phyloP scores from a whole-genome alignment of 2,329 filamentous ascomycete species.

The Sarocladiaceae sp. region DNA sequence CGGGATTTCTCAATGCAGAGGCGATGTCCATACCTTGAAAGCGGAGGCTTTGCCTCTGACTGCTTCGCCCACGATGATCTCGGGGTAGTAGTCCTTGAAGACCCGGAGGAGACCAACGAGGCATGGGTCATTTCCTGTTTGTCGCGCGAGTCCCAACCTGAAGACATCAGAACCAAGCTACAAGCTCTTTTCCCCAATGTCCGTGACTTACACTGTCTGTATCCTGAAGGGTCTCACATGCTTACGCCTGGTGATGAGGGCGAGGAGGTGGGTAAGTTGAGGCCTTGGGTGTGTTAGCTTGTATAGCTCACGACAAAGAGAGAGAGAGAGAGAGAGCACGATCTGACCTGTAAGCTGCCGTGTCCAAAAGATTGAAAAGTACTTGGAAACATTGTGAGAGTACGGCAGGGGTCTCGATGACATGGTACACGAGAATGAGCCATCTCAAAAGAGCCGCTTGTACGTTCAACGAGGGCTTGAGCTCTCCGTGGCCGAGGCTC shows the following conservation, averaged over 20 bases:
- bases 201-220: constrained; percentile 56
- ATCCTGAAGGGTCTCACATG: constrained; percentile 82
- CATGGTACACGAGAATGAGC: constrained; percentile 70
- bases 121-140: constrained; percentile 65
- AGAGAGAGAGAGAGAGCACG: constrained; percentile 6
- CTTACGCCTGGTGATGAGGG: constrained; percentile 69
- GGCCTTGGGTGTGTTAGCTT: constrained; percentile 33
- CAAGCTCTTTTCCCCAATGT: neutral
- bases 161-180: neutral
- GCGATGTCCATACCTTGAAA: constrained; percentile 43
- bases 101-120: constrained; percentile 69
- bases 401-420: constrained; percentile 55
- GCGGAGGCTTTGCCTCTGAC: constrained; percentile 54
- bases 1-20: constrained; percentile 13
- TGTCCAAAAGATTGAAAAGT: constrained; percentile 76
- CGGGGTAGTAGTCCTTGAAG: constrained; percentile 89
- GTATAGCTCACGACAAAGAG: neutral
- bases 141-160: constrained; percentile 51
- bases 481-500: constrained; percentile 68
- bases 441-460: constrained; percentile 70
- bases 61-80: constrained; percentile 72
- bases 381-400: constrained; percentile 67
- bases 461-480: constrained; percentile 64
- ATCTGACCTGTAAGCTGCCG: constrained; percentile 61
- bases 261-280: constrained; percentile 69